Percentiles rank a stretch among this genome's conserved stretches.
Conservation (phyloP, 805 yeast genomes). For the Schwanniomyces sp. region DNA sequence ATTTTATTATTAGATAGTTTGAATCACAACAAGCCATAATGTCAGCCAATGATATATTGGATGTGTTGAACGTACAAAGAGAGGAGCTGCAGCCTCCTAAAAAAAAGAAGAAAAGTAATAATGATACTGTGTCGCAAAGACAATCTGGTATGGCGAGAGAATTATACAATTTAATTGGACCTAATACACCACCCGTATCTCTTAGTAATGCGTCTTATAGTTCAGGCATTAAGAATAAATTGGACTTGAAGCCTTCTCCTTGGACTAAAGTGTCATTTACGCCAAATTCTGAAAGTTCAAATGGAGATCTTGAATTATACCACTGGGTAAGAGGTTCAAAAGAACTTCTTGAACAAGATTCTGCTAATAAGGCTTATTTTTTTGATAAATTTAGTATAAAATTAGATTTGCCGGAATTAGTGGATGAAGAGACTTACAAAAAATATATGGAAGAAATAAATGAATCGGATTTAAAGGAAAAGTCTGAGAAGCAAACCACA, state of each 20-base stretch:
- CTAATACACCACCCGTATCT: slow-evolving; percentile 81
- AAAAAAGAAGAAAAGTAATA: slow-evolving; percentile 36
- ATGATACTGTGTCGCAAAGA: slow-evolving; percentile 18
- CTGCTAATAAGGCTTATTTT: slow-evolving; percentile 46
- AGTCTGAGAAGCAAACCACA: slow-evolving; percentile 14
- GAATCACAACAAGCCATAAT: slow-evolving; percentile 8
- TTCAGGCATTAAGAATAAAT: slow-evolving; percentile 66
- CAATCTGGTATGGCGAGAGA: slow-evolving; percentile 85
- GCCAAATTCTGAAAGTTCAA: slow-evolving; percentile 50
- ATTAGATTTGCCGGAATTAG: slow-evolving; percentile 68
- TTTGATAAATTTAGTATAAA: slow-evolving; percentile 75
- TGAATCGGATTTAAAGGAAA: slow-evolving; percentile 18
- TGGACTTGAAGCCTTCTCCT: slow-evolving; percentile 70
- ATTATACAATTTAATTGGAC: slow-evolving; percentile 82
- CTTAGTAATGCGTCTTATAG: slow-evolving; percentile 27
- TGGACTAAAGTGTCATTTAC: slow-evolving; percentile 75
- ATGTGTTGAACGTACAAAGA: slow-evolving; percentile 68
- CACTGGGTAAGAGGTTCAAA: slow-evolving; percentile 89
- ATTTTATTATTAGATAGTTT: background rate
- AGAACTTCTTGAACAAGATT: slow-evolving; percentile 36
- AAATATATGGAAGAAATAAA: slow-evolving; percentile 46
- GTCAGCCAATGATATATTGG: slow-evolving; percentile 62
- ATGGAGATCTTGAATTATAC: slow-evolving; percentile 43
- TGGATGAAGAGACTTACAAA: slow-evolving; percentile 58
- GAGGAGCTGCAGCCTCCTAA: slow-evolving; percentile 42